These are phyloP conservation scores for Colletotrichum gloeosporioides DNA, from an alignment of 2,329 filamentous ascomycete genomes.

Conservation along the genomic window DNA sequence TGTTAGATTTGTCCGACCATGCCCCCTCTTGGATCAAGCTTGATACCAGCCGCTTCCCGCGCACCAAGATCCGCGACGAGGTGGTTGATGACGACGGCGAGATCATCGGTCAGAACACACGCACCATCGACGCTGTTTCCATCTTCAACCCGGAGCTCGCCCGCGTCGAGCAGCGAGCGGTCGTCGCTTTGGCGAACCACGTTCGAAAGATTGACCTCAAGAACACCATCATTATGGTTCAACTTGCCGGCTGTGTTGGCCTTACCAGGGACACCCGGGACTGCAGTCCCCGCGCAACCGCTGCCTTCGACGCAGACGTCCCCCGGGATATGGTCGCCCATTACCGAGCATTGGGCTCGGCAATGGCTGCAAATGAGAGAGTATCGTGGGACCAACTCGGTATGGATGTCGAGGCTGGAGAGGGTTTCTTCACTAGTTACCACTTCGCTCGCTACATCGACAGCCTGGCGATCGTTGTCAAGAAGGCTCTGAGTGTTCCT, in stretches of 20 bases:
- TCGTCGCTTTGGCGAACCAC: neutral
- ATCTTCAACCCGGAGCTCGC: neutral
- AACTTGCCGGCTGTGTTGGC: neutral
- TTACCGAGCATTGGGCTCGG: neutral
- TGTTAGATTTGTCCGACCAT: neutral
- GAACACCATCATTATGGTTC: neutral
- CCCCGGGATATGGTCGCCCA: neutral
- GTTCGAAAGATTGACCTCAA: neutral
- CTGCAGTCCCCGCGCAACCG: neutral
- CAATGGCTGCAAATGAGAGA: neutral
- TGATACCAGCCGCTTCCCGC: neutral
- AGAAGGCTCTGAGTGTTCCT: neutral
- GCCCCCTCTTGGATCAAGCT: neutral
- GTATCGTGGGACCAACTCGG: neutral
- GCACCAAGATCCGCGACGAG: neutral
- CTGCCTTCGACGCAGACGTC: neutral
- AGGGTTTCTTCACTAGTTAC: rapidly evolving
- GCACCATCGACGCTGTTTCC: neutral
- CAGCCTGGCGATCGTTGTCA: neutral
- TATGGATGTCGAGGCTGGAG: neutral
- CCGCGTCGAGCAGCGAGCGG: neutral
- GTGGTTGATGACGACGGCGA: neutral
- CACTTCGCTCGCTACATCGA: neutral
- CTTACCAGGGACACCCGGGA: neutral
- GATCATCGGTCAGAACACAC: neutral